Evolutionary conservation across 768 basidiomycete species (phyloP), one percentile per base, ranked within the genome.

Genomic region (Trichaptum fuscoviolaceum): DNA sequence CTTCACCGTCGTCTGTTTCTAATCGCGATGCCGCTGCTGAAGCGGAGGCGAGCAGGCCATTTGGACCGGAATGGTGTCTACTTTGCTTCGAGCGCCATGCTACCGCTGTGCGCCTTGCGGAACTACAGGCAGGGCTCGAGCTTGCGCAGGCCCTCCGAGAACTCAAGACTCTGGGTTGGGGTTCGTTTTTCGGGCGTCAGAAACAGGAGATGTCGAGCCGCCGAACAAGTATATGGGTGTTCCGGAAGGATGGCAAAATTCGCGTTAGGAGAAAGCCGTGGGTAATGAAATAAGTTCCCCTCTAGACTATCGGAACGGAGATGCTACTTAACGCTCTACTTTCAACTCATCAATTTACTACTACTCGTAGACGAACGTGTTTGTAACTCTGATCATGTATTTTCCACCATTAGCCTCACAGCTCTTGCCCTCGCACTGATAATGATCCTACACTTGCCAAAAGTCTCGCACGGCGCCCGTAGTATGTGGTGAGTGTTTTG

Each of bases 261-360:
- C 75, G 77, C 65, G 80, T 85, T 20, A 77, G 78, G 71, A 78
- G 80, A 67, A 75, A 71, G 57, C 80, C 78, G 60, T 83, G 82
- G 81, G 72, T 70, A 18, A 25, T 52, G 42, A 52, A 52, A 52
- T 52, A 52, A 12, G 30, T 30, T 8, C 30, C 30, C 30, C 30
- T 30, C 30, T 8, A 30, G 30, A 3, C 30, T 30, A 30, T 30
- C 8, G 30, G 8, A 30, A 3, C 8, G 30, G 8, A 30, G 8
- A 3, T 30, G 30, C 30, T 30, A 30, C 30, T 30, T 30, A 30
- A 2, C 8, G 30, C 8, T 3, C 30, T 3, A 30, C 30, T 30
- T 30, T 30, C 30, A 30, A 30, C 30, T 30, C 30, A 2, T 30
- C 30, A 30, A 30, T 8, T 30, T 3, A 30, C 8, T 2, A 30